Base-by-base conservation (phyloP, 306 rosid species). In the Astragalus membranaceus region DNA sequence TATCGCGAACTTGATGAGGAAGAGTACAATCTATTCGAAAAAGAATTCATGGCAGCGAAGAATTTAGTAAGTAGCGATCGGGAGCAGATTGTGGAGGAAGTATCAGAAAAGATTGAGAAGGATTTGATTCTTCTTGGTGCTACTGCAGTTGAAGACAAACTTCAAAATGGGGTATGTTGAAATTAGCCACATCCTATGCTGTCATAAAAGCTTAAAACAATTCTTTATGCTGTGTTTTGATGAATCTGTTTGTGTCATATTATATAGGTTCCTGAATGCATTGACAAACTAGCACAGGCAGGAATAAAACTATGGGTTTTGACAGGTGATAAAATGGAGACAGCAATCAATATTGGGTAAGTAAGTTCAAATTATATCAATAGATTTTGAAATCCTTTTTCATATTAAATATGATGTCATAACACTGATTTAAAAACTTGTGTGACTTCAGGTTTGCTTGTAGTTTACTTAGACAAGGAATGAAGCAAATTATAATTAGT, bases 321-420 rank as follows among this genome's bases (percentile, higher is more conserved):
- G 59, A 77, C 81, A n/a, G 81, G 81, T 69, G 81, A 77, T 53
- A 77, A 77, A 77, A 77, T 77, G 81, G 81, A 77, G 64, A 77
- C 81, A 43, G 81, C 81, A 17, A 69, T 77, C 43, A 77, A 69
- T 70, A 48, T 77, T 14, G 81, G 81, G 81, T 77, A 44, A 41
- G 81, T 77, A 44, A 41, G 57, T 60, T 67, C 64, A 53, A 26
- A 59, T 12, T 23, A 54, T 36, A 20, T 75, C 50, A 55, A 23
- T 11, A 47, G 6, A 67, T 35, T 75, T 44, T 37, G 13, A 48
- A 41, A 23, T n/a, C n/a, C n/a, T n/a, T n/a, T n/a, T n/a, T n/a
- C n/a, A n/a, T n/a, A n/a, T n/a, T 36, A 15, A 29, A 42, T 42
- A 16, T 43, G 59, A 67, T n/a, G 50, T 76, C 50, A 26, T 26